Evolutionary conservation across 1,284 basidiomycete species (phyloP).

Genomic region (Uromyces viciae-fabae): DNA sequence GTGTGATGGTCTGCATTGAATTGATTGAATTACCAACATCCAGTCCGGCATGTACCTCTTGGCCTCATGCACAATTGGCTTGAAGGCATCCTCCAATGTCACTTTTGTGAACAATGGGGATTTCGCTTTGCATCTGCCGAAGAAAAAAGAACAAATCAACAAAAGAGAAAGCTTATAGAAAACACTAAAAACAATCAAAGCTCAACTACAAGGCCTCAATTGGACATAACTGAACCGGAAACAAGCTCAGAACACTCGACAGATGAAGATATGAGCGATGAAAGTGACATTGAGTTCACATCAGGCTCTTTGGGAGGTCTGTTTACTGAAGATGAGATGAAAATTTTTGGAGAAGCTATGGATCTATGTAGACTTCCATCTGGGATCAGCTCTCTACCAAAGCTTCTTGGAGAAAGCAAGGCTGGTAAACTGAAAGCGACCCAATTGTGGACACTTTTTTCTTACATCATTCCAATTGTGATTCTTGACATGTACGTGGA

Average conservation of each 20-base stretch:
- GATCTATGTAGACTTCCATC: neutral
- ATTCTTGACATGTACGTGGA: neutral
- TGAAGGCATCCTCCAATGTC: constrained; percentile 13
- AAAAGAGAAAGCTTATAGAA: neutral
- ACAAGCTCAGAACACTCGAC: neutral
- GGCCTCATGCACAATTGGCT: constrained; percentile 38
- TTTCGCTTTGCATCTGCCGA: neutral
- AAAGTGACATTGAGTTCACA: neutral
- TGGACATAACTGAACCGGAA: neutral
- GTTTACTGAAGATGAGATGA: neutral
- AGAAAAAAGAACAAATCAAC: neutral
- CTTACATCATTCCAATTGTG: neutral
- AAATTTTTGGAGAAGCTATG: neutral
- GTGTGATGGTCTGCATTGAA: constrained; percentile 25
- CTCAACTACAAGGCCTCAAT: neutral
- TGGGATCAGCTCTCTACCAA: neutral
- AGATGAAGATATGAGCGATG: neutral
- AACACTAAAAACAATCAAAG: neutral
- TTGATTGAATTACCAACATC: constrained; percentile 4
- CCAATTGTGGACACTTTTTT: neutral
- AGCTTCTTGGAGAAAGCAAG: neutral
- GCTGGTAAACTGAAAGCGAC: neutral
- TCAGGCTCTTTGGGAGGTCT: too few species aligned
- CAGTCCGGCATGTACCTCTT: constrained; percentile 7
- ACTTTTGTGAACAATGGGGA: constrained; percentile 8